Evolutionary conservation across 352 stramenopile genomes (phyloP), one percentile per base, ranked within the genome.

Genomic region (Thalassiosira gravida): DNA sequence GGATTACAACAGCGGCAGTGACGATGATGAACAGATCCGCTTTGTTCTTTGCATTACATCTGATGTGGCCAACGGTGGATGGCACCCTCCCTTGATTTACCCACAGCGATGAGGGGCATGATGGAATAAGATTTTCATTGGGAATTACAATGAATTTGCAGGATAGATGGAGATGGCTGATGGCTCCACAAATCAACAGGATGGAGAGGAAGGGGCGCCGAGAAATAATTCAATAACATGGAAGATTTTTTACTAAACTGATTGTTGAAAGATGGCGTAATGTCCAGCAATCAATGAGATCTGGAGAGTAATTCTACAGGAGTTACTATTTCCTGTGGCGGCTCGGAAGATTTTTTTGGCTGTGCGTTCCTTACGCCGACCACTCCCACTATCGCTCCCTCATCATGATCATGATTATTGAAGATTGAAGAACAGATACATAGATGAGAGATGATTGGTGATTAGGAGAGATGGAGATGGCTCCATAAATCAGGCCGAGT

Each of bases 1-100:
- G 35, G 35, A 44, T 44, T 44, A 44, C 35, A 44, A 44, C 35
- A 44, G 35, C 35, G 35, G 35, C 35, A 44, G 35, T 44, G 35
- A 44, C 35, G 35, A 44, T 44, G 35, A 44, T 44, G 35, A 44
- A 44, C 35, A 44, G 35, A 44, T 44, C 35, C 35, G 35, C 35
- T 44, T 44, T 44, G 35, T 44, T 44, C 35, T 44, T 44, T 44
- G 35, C 35, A 44, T 44, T 44, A 44, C 35, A 44, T 44, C 35
- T 44, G 35, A 44, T 44, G 35, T 44, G 35, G 35, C 35, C 35
- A 44, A 44, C 35, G 35, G 35, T 44, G 35, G 35, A 44, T 44
- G 35, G 35, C 35, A 44, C 35, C 35, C 35, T 44, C 35, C 35
- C 35, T 44, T 44, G 35, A 44, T 44, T 44, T 44, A 44, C 35